A percentile compares a stretch with the other conserved stretches of the same genome.
phyloP scores from a whole-genome alignment of 805 yeast species.

The Metschnikowia colocasiae region DNA sequence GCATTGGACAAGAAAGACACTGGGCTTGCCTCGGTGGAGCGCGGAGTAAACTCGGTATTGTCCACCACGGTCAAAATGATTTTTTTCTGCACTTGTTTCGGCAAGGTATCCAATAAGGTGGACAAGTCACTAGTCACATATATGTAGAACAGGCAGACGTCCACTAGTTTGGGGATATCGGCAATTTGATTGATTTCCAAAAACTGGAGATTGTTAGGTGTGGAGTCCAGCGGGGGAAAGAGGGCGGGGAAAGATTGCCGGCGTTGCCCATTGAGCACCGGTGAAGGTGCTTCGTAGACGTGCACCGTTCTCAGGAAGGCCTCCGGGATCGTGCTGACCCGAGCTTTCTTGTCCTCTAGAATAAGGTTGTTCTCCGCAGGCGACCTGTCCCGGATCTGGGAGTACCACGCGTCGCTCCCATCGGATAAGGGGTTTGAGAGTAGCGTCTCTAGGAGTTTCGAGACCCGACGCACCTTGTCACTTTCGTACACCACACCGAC shows the following conservation, averaged over 20 bases:
- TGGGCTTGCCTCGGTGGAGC: slow-evolving; percentile 29
- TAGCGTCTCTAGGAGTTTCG: slow-evolving; percentile 34
- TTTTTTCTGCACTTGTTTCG: slow-evolving; percentile 20
- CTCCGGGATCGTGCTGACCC: slow-evolving; percentile 7
- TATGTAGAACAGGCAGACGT: slow-evolving; percentile 23
- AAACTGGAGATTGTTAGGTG: slow-evolving; percentile 18
- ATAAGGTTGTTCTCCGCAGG: slow-evolving; percentile 21
- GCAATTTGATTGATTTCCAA: slow-evolving; percentile 22
- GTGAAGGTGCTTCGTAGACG: slow-evolving; percentile 24
- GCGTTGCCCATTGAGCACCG: slow-evolving; percentile 26
- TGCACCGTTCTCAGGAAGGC: slow-evolving; percentile 9
- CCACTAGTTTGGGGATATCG: slow-evolving; percentile 12
- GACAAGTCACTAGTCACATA: slow-evolving; percentile 23
- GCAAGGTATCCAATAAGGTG: slow-evolving; percentile 10
- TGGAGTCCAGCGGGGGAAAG: slow-evolving; percentile 10
- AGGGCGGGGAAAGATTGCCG: slow-evolving; percentile 22
- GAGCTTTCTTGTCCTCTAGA: slow-evolving; percentile 7
- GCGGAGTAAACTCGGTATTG: slow-evolving; percentile 36
- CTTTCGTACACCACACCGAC: slow-evolving; percentile 36
- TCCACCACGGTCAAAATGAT: slow-evolving; percentile 36
- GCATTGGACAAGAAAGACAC: slow-evolving; percentile 18
- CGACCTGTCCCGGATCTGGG: slow-evolving; percentile 22
- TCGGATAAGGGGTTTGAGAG: slow-evolving; percentile 41
- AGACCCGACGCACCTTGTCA: slow-evolving; percentile 15
- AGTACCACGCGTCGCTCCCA: slow-evolving; percentile 31